Base-by-base conservation (phyloP, 768 basidiomycete genomes). In the Xerocomellus chrysenteron region DNA sequence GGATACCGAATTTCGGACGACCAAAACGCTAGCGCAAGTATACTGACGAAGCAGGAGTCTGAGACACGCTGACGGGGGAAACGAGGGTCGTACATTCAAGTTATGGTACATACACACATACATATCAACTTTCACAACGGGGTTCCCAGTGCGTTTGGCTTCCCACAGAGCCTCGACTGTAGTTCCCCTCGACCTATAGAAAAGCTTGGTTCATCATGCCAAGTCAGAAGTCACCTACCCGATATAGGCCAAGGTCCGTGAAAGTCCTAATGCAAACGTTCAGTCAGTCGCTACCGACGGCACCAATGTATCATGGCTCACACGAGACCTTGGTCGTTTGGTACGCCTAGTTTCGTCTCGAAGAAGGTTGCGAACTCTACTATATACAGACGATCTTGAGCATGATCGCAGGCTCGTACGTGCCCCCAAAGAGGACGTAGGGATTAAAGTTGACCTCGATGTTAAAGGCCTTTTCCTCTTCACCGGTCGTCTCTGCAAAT, bases 391-490 rank as follows among this genome's bases (percentile, higher is more conserved):
- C 88, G 56, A 87, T 72, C 45, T 68, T 70, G 51, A 90, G 71
- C 48, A 80, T 73, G 70, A 87, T 81, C 4, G 86, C 83, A 19
- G 87, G 87, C 16, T 88, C 86, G 52, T 86, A 80, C 5, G 81
- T 80, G 14, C 87, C 87, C 19, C 60, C 75, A 63, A 84, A 88
- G 4, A 83, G 78, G 56, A 88, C 76, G 36, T 74, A 76, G 51
- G 88, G 83, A 60, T 85, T 83, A 73, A 84, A 77, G 12, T 68
- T 75, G 61, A 84, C 78, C 59, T 78, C 76, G 58, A 82, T 73
- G n/a, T 78, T 75, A 59, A 90, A 82, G 59, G 78, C 76, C 14
- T 55, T 32, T 62, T 85, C 81, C 0, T 84, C 84, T 65, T 86
- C 88, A 0, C 68, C 67, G 58, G 88, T 67, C 10, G 75, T 75